Evolutionary conservation across 192 early-diverging fungal genomes (phyloP).

Genomic region (Chytriomyces sp.): DNA sequence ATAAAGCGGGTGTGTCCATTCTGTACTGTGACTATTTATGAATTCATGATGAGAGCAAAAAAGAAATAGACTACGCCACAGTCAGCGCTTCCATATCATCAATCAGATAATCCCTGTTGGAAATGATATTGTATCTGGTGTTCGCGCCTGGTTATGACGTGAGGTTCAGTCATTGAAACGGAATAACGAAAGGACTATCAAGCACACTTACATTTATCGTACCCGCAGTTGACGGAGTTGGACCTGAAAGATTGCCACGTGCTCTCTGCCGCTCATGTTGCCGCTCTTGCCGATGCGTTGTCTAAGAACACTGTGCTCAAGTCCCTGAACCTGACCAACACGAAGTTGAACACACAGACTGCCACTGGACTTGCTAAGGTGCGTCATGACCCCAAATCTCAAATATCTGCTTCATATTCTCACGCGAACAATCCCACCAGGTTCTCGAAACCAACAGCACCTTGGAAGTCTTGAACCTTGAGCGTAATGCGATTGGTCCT

Average conservation of each 20-base stretch:
- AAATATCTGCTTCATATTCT: neutral
- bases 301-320: slow-evolving; percentile 30
- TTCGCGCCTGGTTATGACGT: slow-evolving; percentile 30
- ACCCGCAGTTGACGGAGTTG: slow-evolving; percentile 1
- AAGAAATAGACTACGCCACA: neutral
- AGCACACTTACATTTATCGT: slow-evolving; percentile 42
- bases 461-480: slow-evolving; percentile 31
- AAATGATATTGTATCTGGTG: slow-evolving; percentile 47
- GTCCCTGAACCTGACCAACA: slow-evolving; percentile 33
- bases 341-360: slow-evolving; percentile 38
- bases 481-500: slow-evolving; percentile 32
- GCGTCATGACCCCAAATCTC: neutral
- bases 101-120: slow-evolving; percentile 13
- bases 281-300: slow-evolving; percentile 26
- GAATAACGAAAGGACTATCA: neutral
- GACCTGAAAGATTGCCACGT: slow-evolving; percentile 35
- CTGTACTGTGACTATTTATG: too few species aligned
- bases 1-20: too few species aligned
- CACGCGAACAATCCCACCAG: neutral
- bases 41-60: too few species aligned
- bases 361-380: slow-evolving; percentile 28
- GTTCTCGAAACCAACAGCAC: slow-evolving; percentile 23
- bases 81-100: neutral
- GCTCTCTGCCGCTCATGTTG: slow-evolving; percentile 23
- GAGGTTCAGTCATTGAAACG: neutral